Conservation (phyloP, 352 stramenopile genomes). For the Pythium dissimile region DNA sequence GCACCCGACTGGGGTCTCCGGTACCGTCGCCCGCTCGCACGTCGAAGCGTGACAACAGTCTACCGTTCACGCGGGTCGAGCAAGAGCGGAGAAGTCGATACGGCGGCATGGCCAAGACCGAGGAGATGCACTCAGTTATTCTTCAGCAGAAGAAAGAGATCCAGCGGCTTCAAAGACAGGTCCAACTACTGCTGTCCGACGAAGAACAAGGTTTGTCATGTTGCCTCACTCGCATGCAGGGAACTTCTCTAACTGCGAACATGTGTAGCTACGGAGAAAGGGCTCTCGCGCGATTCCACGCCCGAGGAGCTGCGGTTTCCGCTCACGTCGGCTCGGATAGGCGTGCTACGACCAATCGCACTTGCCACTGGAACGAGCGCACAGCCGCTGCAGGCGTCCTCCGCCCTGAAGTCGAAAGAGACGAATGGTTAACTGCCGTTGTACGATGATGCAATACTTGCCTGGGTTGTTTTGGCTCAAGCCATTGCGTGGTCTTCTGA, state of each 20-base stretch:
- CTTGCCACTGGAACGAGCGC: not conserved
- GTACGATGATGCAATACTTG: too few relatives aligned
- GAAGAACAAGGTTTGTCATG: constrained; percentile 18
- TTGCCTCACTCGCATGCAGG: too few relatives aligned
- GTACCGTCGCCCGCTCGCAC: constrained; percentile 4
- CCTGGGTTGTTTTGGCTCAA: too few relatives aligned
- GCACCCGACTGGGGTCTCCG: not conserved
- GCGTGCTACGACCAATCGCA: constrained; percentile 10
- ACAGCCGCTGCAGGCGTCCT: constrained; percentile 38
- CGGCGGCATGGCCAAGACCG: constrained; percentile 17
- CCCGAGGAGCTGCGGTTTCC: constrained; percentile 12
- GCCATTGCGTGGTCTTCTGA: too few relatives aligned
- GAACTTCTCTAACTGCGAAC: too few relatives aligned
- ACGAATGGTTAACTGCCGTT: not conserved
- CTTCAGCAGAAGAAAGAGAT: constrained; percentile 69
- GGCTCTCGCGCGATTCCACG: not conserved
- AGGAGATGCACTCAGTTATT: constrained; percentile 45
- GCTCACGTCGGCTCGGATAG: constrained; percentile 11
- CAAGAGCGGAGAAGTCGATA: constrained; percentile 31
- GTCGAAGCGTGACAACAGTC: constrained; percentile 9
- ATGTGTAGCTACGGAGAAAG: too few relatives aligned
- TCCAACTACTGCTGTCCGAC: constrained; percentile 53
- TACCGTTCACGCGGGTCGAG: constrained; percentile 55
- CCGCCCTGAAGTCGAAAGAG: constrained; percentile 35
- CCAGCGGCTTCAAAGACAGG: constrained; percentile 58